Conservation (phyloP, 805 yeast species). For the Candida bentonensis region DNA sequence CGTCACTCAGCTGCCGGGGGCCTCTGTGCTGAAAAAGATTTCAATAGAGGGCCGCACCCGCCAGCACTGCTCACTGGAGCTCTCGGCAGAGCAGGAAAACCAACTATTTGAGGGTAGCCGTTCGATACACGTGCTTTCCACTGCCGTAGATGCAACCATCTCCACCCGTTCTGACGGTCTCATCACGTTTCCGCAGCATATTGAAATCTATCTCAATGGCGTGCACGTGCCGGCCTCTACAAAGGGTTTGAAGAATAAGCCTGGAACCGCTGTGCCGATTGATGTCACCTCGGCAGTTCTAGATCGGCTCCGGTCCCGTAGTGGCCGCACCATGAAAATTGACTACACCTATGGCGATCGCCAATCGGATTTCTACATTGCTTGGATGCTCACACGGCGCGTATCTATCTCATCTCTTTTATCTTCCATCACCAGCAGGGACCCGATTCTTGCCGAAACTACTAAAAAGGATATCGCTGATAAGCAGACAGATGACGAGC, state of each 20-base stretch:
- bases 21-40: not conserved
- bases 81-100: not conserved
- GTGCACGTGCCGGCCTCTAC: constrained; percentile 36
- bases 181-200: constrained; percentile 46
- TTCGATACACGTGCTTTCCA: not conserved
- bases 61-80: not conserved
- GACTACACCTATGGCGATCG: not conserved
- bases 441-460: not conserved
- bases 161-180: not conserved
- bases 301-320: constrained; percentile 1
- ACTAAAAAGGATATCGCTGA: constrained; percentile 21
- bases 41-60: not conserved
- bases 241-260: constrained; percentile 61
- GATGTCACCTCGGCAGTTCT: constrained; percentile 46
- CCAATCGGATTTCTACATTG: not conserved
- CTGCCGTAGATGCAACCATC: not conserved
- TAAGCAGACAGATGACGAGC: constrained; percentile 49
- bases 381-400: not conserved
- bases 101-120: not conserved
- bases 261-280: constrained; percentile 74
- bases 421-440: not conserved
- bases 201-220: constrained; percentile 53
- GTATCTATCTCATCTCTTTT: not conserved
- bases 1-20: not conserved
- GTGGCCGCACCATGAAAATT: not conserved